Conservation (phyloP, 441 rosid genomes). For the Croton laevigatus region DNA sequence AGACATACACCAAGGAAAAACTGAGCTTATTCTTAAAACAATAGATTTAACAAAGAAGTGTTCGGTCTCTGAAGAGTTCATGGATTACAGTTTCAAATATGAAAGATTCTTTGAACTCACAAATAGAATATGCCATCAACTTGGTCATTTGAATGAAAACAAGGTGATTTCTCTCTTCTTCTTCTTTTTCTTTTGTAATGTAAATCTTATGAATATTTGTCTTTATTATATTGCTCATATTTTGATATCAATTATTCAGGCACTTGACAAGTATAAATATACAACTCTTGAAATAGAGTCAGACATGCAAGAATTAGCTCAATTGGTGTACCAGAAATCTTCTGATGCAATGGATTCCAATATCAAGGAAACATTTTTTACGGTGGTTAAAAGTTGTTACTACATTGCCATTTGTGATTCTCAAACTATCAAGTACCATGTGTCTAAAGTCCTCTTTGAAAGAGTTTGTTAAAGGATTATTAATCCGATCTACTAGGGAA, state of each 20-base stretch:
- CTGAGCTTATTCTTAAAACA: conserved; percentile 59
- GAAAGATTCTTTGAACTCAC: conserved; percentile 41
- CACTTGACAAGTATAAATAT: no score
- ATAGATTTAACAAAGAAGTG: conserved; percentile 40
- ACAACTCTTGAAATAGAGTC: conserved; percentile 36
- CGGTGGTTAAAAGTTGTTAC: conserved; percentile 60
- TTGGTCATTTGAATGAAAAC: conserved; percentile 27
- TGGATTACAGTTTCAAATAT: conserved; percentile 42
- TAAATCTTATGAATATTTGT: not conserved
- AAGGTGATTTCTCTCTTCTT: conserved; percentile 32
- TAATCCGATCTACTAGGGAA: no score
- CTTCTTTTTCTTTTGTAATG: no score
- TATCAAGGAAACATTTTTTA: conserved; percentile 50
- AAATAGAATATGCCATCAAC: conserved; percentile 35
- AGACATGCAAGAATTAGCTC: conserved; percentile 64
- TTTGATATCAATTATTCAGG: no score
- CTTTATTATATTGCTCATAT: no score
- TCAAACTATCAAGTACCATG: conserved; percentile 48
- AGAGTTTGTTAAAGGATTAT: conserved; percentile 49
- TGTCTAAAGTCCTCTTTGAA: conserved; percentile 65
- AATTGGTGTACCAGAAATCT: conserved; percentile 37
- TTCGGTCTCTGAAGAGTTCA: conserved; percentile 25
- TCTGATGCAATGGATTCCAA: conserved; percentile 25
- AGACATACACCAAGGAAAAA: conserved; percentile 45
- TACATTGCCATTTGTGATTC: conserved; percentile 54